Evolutionary conservation across 257 asterid species (phyloP).

Genomic region (Jasminum sambac): DNA sequence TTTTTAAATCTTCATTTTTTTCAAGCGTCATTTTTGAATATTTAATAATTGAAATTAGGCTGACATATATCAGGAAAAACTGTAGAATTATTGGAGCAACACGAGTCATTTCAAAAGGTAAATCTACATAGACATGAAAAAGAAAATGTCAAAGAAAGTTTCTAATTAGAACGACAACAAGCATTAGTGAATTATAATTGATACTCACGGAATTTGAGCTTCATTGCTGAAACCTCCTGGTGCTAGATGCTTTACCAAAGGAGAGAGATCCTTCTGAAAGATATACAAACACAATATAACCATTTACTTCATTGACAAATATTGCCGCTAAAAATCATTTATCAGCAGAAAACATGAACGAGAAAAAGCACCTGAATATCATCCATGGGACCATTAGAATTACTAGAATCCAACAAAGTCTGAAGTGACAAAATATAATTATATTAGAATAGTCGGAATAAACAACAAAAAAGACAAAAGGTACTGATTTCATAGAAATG

Average conservation of each 20-base stretch:
- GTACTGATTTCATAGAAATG: conserved; percentile 2
- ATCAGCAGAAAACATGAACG: conserved; percentile 21
- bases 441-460: conserved; percentile 1
- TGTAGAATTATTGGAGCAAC: not conserved
- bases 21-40: not conserved
- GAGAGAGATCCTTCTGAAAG: conserved; percentile 80
- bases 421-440: conserved; percentile 29
- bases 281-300: conserved; percentile 23
- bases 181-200: conserved; percentile 6
- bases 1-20: not conserved
- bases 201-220: conserved; percentile 80
- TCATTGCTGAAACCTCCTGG: conserved; percentile 46
- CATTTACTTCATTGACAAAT: conserved; percentile 16
- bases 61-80: not conserved
- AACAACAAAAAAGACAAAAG: conserved; percentile 11
- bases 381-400: conserved; percentile 54
- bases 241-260: conserved; percentile 78
- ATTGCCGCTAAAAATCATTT: conserved; percentile 7
- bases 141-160: conserved; percentile 8
- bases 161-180: conserved; percentile 15
- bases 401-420: conserved; percentile 79
- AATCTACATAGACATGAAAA: conserved; percentile 15
- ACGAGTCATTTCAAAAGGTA: conserved; percentile 5
- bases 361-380: conserved; percentile 69
- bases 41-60: not conserved